These are phyloP conservation scores for Blepharisma japonicum DNA, from an alignment of 73 alveolate genomes.

Conservation along the genomic window DNA sequence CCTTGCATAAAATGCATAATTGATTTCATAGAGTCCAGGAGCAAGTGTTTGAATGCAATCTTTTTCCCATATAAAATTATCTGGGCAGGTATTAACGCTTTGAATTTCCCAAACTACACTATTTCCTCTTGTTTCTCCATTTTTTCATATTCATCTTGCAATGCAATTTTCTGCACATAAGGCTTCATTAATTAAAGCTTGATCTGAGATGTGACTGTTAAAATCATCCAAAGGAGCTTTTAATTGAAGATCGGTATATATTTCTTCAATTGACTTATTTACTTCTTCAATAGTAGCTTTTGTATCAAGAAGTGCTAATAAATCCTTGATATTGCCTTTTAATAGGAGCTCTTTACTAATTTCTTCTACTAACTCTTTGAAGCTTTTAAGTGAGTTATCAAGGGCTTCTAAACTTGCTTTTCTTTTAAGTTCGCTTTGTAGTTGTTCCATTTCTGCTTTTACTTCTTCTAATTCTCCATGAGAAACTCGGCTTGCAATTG, in stretches of 20 bases:
- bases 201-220: slow-evolving; percentile 62
- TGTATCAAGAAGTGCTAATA: slow-evolving; percentile 58
- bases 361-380: slow-evolving; percentile 71
- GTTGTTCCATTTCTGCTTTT: slow-evolving; percentile 16
- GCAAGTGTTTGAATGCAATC: slow-evolving; percentile 71
- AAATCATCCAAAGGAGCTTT: slow-evolving; percentile 61
- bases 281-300: slow-evolving; percentile 73
- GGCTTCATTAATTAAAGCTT: slow-evolving; percentile 85
- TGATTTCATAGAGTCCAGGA: slow-evolving; percentile 89
- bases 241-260: slow-evolving; percentile 75
- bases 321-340: slow-evolving; percentile 74
- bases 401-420: slow-evolving; percentile 40
- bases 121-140: slow-evolving; percentile 76
- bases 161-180: slow-evolving; percentile 84
- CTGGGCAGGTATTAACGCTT: slow-evolving; percentile 87
- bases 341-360: slow-evolving; percentile 73
- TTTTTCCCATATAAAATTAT: slow-evolving; percentile 92
- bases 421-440: slow-evolving; percentile 5
- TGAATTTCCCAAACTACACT: slow-evolving; percentile 93
- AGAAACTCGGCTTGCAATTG: neutral
- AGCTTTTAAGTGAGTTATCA: slow-evolving; percentile 35
- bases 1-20: slow-evolving; percentile 62
- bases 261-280: slow-evolving; percentile 62
- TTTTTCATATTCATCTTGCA: slow-evolving; percentile 95
- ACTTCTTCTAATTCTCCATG: slow-evolving; percentile 36